A percentile compares a stretch with the other conserved stretches of the same genome.
Evolutionary conservation across 495 filamentous ascomycete genomes (phyloP).

Genomic region (Podospora comata): DNA sequence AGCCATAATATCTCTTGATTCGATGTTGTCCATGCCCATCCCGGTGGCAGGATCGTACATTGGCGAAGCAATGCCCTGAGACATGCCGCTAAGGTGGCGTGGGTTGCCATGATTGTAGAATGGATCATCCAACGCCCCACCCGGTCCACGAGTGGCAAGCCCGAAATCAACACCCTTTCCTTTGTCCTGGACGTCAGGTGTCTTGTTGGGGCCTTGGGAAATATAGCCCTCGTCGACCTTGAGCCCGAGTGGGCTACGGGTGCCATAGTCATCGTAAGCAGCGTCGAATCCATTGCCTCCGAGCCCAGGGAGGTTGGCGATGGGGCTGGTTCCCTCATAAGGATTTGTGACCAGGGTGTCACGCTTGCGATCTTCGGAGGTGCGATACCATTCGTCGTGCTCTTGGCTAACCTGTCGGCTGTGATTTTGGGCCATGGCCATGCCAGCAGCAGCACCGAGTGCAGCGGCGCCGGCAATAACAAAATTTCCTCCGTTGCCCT

Average conservation of each 20-base stretch:
- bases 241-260: conserved; percentile 43
- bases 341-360: conserved; percentile 57
- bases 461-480: conserved; percentile 40
- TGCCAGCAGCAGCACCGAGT: conserved; percentile 41
- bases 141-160: conserved; percentile 47
- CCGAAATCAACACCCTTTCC: conserved; percentile 58
- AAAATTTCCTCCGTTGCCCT: conserved; percentile 9
- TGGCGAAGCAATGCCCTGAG: conserved; percentile 82
- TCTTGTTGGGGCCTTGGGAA: conserved; percentile 72
- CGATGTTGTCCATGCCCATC: conserved; percentile 82
- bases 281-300: conserved; percentile 35
- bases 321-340: conserved; percentile 55
- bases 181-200: conserved; percentile 53
- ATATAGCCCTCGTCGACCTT: conserved; percentile 83
- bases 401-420: conserved; percentile 49
- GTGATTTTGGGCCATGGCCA: conserved; percentile 45
- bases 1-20: conserved; percentile 95
- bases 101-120: conserved; percentile 55
- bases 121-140: conserved; percentile 54
- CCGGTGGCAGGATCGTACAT: conserved; percentile 90
- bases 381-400: conserved; percentile 53
- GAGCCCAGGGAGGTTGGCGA: conserved; percentile 50
- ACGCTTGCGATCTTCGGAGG: conserved; percentile 52
- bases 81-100: conserved; percentile 81
- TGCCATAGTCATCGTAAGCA: conserved; percentile 41